Evolutionary conservation across 164 flowering plant species (phyloP), one percentile per base, ranked within the genome.

Genomic region (Tinospora cordifolia): DNA sequence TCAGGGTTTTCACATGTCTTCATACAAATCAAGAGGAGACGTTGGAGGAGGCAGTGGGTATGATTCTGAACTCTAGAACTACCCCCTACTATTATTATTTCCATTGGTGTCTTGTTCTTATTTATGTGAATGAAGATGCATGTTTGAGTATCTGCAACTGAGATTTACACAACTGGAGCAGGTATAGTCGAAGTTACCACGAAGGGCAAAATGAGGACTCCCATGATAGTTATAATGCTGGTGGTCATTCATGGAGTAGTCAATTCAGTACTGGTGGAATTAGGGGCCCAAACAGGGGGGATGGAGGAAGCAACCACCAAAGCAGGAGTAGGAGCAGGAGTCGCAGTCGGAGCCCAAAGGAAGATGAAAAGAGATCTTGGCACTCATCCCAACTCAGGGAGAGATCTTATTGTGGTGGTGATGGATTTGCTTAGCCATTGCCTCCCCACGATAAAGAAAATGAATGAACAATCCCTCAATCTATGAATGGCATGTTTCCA

Each of bases 11-110:
- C 36, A 30, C 36, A 30, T 30, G 36, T 30, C 36, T 30, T 30
- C 36, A 30, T 30, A 30, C 71, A 75, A 84, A 79, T 70, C 79
- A 65, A 84, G 80, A 49, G 60, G 71, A 65, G 77, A 73, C 41
- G 63, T 63, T 73, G 85, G 80, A 12, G 85, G 80, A 12, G 87
- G 79, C 21, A 75, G 80, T 40, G 85, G 83, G 34, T 68, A 71
- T 75, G 84, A 73, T 22, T 66, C 22, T 47, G 85, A 86, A 14
- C 69, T 81, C 49, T 77, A 78, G 21, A 17, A n/a, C 59, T 51
- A 51, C 19, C 3, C 22, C 59, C 19, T 51, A 17, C 19, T 51
- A 17, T n/a, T 5, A 17, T 51, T 51, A 30, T 30, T 30, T 30
- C 4, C 4, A 4, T 30, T 30, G 4, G 36, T 30, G 36, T 30